Percentiles rank a stretch among this genome's conserved stretches.
phyloP scores from a whole-genome alignment of 129 eudicot genomes.

The Saposhnikovia divaricata region DNA sequence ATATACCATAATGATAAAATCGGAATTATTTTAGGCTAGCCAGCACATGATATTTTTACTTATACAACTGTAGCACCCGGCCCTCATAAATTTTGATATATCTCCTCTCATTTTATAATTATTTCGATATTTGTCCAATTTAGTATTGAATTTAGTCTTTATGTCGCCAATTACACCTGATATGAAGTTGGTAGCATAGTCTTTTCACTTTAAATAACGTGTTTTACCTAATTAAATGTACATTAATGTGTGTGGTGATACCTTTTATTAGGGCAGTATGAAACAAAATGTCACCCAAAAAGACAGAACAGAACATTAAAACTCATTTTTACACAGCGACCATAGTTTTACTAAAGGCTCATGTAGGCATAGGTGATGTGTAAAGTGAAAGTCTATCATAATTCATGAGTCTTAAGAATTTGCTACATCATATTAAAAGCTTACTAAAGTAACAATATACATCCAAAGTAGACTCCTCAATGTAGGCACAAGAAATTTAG shows the following conservation, averaged over 20 bases:
- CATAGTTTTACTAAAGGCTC: not conserved
- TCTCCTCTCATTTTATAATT: not conserved
- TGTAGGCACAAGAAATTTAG: not conserved
- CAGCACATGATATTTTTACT: not conserved
- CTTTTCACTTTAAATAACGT: not conserved
- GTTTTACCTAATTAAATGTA: not conserved
- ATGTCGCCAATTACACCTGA: not conserved
- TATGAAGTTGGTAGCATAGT: not conserved
- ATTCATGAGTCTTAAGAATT: not conserved
- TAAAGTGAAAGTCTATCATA: not conserved
- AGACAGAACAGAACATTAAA: not conserved
- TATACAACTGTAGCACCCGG: not conserved
- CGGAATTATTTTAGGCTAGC: too few species aligned
- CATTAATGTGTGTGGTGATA: not conserved
- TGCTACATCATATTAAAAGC: not conserved
- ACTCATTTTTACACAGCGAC: not conserved
- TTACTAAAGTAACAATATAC: not conserved
- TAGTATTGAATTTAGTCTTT: too few species aligned
- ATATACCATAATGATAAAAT: too few species aligned
- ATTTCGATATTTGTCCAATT: too few species aligned
- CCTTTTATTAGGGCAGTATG: not conserved
- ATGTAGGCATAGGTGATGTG: not conserved
- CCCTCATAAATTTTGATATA: not conserved
- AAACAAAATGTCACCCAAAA: not conserved
- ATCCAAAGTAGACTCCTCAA: not conserved